Conservation (phyloP, 2,329 filamentous ascomycete species). For the Periconia macrospinosa region DNA sequence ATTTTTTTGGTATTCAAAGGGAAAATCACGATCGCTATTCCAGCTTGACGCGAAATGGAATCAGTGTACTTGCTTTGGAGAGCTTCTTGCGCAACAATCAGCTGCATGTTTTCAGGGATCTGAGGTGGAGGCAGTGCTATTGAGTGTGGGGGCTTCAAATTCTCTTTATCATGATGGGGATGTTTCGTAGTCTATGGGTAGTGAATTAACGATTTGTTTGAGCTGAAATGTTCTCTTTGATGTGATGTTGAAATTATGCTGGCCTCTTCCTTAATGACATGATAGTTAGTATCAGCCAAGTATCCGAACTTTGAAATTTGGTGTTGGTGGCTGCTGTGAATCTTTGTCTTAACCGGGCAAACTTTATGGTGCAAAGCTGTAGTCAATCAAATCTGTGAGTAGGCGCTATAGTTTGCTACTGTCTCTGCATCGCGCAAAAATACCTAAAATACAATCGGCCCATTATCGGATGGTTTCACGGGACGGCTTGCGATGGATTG, state of each 20-base stretch:
- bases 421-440: not conserved
- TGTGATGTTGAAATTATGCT: not conserved
- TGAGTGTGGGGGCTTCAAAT: not conserved
- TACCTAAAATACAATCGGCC: not conserved
- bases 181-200: not conserved
- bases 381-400: not conserved
- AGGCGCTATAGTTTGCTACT: no score
- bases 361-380: no score
- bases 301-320: no score
- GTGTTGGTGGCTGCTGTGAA: no score
- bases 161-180: not conserved
- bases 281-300: no score
- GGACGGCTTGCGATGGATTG: not conserved
- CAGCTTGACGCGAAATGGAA: not conserved
- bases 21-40: not conserved
- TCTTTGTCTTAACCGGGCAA: no score
- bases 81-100: not conserved
- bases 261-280: no score
- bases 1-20: not conserved
- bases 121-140: conserved; percentile 7
- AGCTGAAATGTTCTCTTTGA: not conserved
- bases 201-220: not conserved
- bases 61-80: not conserved
- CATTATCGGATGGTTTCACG: not conserved
- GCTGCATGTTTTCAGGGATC: conserved; percentile 2